These are phyloP conservation scores for Phytophthora cryptogea DNA, from an alignment of 352 stramenopile genomes.

Conservation along the genomic window DNA sequence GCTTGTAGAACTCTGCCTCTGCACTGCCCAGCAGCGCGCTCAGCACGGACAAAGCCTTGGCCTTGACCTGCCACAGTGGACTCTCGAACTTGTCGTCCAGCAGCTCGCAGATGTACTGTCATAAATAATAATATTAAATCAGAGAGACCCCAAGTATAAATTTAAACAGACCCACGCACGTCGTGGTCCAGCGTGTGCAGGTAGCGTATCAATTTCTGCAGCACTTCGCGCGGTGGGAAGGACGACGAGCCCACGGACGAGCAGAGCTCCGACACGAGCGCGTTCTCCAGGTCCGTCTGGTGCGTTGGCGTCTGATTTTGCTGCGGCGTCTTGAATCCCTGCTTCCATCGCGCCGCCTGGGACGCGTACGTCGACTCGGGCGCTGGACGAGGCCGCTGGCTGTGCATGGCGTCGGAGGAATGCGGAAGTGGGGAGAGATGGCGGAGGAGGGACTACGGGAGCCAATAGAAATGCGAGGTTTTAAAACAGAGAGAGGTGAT, in stretches of 20 bases:
- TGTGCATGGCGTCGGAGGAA: slow-evolving; percentile 28
- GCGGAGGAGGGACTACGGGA: background rate
- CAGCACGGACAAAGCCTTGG: slow-evolving; percentile 79
- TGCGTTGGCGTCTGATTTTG: slow-evolving; percentile 15
- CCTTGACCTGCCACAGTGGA: slow-evolving; percentile 81
- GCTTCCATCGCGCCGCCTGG: slow-evolving; percentile 75
- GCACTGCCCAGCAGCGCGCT: slow-evolving; percentile 63
- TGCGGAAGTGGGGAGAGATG: background rate
- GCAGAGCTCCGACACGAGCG: slow-evolving; percentile 77
- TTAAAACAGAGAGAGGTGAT: background rate
- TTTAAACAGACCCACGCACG: slow-evolving; percentile 31
- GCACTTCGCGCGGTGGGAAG: slow-evolving; percentile 74
- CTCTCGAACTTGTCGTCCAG: slow-evolving; percentile 88
- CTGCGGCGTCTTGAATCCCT: slow-evolving; percentile 56
- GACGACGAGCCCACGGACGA: slow-evolving; percentile 79
- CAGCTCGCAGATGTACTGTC: slow-evolving; percentile 81
- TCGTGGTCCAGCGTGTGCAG: slow-evolving; percentile 74
- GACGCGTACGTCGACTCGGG: slow-evolving; percentile 72
- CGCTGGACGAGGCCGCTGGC: slow-evolving; percentile 24
- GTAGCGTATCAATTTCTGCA: slow-evolving; percentile 80
- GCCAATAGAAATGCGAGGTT: background rate
- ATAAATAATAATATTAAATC: background rate
- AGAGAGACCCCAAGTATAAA: slow-evolving; percentile 8
- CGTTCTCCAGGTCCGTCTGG: slow-evolving; percentile 65
- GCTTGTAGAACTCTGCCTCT: slow-evolving; percentile 67